Percentiles rank a stretch among this genome's conserved stretches.
Conservation (phyloP, 306 rosid species). For the Cicer cuneatum region DNA sequence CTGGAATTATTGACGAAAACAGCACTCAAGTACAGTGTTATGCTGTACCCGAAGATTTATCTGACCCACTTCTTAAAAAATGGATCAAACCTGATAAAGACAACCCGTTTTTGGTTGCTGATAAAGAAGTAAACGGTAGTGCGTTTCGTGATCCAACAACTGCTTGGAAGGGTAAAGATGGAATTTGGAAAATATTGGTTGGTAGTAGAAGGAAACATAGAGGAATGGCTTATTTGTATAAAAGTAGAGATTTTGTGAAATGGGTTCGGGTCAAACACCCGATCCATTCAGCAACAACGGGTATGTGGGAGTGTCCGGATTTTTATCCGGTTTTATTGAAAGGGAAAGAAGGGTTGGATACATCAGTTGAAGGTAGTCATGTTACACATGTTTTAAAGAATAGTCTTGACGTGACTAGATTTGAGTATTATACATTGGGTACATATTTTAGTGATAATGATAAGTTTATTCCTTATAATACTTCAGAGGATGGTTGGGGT, state of each 20-base stretch:
- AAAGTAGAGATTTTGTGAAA: constrained; percentile 58
- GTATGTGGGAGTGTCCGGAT: constrained; percentile 97
- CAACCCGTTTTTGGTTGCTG: constrained; percentile 62
- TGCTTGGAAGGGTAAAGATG: constrained; percentile 62
- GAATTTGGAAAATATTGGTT: constrained; percentile 67
- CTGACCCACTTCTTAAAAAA: constrained; percentile 59
- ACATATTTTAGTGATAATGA: constrained; percentile 49
- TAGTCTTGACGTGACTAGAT: constrained; percentile 76
- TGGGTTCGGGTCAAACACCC: constrained; percentile 81
- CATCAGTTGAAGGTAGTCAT: constrained; percentile 44
- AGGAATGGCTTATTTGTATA: constrained; percentile 70
- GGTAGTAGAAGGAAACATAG: constrained; percentile 61
- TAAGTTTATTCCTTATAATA: constrained; percentile 61
- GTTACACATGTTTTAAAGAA: constrained; percentile 70
- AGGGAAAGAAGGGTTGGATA: constrained; percentile 57
- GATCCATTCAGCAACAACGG: constrained; percentile 61
- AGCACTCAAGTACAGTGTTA: constrained; percentile 68
- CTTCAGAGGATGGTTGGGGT: constrained; percentile 66
- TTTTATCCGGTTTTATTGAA: constrained; percentile 63
- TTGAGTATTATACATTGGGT: constrained; percentile 79
- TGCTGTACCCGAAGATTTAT: constrained; percentile 58
- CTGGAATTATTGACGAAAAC: constrained; percentile 56
- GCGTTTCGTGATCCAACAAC: constrained; percentile 90
- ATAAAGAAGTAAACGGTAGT: constrained; percentile 41
- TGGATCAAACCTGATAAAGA: constrained; percentile 73